Evolutionary conservation across 169 alveolate species (phyloP), one percentile per base, ranked within the genome.

Genomic region (Plasmodium inui): DNA sequence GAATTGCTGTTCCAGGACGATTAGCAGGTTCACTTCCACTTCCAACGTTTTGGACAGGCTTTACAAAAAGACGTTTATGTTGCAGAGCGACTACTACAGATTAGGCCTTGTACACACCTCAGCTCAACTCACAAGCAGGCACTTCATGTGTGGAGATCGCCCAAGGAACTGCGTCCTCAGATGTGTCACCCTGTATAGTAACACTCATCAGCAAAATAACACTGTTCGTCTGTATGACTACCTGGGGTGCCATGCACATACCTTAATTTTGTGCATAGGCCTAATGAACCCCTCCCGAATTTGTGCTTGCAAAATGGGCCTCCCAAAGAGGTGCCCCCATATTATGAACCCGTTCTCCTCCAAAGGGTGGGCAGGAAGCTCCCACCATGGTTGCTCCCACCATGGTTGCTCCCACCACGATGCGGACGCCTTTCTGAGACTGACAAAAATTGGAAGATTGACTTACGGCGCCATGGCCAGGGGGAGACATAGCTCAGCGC

Each of bases 81-180:
- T 83, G 19, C 92, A 83, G 30, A 39, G 55, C 3, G 76, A 83
- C 74, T 83, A 83, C 53, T 70, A 70, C 76, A 17, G 19, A 26
- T 37, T 32, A 37, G 46, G n/a, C 57, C 46, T n/a, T 19, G n/a
- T 26, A 22, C 44, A 41, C 32, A 83, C 32, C 2, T 19, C 72
- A 0, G 50, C 32, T 9, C 19, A 37, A 12, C 53, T 39, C 5
- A 70, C 83, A 19, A 41, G 53, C 14, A 83, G 46, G 30, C 6
- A 53, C 53, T 41, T 70, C 78, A 39, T 70, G 19, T 83, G 83
- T 26, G 67, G 55, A 67, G 92, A 83, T 28, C 74, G 92, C 19
- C 83, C 92, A 83, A 83, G 74, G 50, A 83, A 83, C 53, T 83
- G 92, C 32, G 57, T 83, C 32, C 55, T 83, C 28, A 83, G 74